Conservation (phyloP, 768 basidiomycete genomes). For the Leucocoprinus leucothites region DNA sequence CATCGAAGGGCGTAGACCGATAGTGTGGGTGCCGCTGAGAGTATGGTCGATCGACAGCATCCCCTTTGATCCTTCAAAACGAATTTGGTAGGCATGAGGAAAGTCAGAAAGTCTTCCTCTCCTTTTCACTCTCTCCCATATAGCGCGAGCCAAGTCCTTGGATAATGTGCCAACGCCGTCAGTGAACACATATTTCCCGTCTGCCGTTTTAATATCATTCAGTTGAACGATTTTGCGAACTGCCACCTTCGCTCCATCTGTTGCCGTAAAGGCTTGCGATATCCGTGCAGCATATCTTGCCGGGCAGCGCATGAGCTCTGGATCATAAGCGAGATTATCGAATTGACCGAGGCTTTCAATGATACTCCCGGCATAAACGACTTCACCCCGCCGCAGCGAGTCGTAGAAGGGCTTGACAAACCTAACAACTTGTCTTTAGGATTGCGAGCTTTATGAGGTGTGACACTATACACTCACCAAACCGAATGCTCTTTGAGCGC, state of each 20-base stretch:
- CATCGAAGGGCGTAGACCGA: conserved; percentile 60
- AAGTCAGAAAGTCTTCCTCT: conserved; percentile 27
- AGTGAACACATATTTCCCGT: conserved; percentile 50
- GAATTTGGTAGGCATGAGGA: conserved; percentile 56
- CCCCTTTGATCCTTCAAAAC: conserved; percentile 65
- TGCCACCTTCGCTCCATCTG: conserved; percentile 51
- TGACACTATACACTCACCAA: no score
- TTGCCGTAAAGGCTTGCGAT: conserved; percentile 74
- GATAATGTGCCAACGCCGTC: conserved; percentile 73
- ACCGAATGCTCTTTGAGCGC: conserved; percentile 69
- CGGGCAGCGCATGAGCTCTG: conserved; percentile 51
- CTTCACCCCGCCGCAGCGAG: conserved; percentile 25
- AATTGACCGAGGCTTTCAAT: conserved; percentile 59
- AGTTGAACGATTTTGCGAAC: conserved; percentile 43
- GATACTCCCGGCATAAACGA: conserved; percentile 48
- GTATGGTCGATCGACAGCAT: conserved; percentile 57
- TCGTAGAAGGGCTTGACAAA: conserved; percentile 58
- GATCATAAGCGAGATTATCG: conserved; percentile 41
- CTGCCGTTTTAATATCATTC: conserved; percentile 31
- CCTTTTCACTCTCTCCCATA: conserved; percentile 39
- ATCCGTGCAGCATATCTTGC: conserved; percentile 71
- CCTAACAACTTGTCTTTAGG: no score
- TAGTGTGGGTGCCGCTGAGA: conserved; percentile 39
- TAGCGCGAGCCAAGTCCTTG: conserved; percentile 46
- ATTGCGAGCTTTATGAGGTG: no score